phyloP scores from a whole-genome alignment of 2,329 filamentous ascomycete species.

The Arthrobotrys entomopaga region DNA sequence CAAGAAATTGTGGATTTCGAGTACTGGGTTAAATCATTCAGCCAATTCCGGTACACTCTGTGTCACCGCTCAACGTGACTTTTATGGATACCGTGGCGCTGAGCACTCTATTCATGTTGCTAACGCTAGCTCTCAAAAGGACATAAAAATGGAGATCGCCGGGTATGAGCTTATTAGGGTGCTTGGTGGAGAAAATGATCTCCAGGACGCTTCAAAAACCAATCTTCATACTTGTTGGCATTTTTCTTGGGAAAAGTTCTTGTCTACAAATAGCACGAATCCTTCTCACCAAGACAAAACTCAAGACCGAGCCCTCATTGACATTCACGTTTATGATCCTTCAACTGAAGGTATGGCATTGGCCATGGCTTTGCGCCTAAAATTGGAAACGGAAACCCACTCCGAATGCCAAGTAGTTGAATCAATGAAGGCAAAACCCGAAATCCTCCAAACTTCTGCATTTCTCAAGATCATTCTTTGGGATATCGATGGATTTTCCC shows the following conservation, averaged over 20 bases:
- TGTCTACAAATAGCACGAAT: background rate
- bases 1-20: conserved; percentile 25
- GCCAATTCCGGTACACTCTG: background rate
- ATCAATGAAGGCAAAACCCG: background rate
- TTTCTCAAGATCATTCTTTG: conserved; percentile 33
- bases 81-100: conserved; percentile 24
- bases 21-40: conserved; percentile 10
- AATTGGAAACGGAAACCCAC: background rate
- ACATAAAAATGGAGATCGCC: conserved; percentile 3
- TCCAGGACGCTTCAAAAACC: background rate
- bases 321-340: conserved; percentile 23
- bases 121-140: background rate
- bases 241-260: conserved; percentile 4
- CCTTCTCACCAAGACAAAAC: background rate
- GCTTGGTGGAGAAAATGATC: conserved; percentile 4
- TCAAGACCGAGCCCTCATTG: too few relatives aligned
- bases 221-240: conserved; percentile 23
- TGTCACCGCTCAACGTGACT: conserved; percentile 7
- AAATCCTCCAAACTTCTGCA: background rate
- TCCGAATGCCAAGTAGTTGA: background rate
- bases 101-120: conserved; percentile 13
- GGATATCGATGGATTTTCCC: conserved; percentile 29
- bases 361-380: background rate
- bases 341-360: background rate
- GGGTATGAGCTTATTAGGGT: conserved; percentile 29